Evolutionary conservation across 2,329 filamentous ascomycete species (phyloP).

Genomic region (Xylariaceae sp.): DNA sequence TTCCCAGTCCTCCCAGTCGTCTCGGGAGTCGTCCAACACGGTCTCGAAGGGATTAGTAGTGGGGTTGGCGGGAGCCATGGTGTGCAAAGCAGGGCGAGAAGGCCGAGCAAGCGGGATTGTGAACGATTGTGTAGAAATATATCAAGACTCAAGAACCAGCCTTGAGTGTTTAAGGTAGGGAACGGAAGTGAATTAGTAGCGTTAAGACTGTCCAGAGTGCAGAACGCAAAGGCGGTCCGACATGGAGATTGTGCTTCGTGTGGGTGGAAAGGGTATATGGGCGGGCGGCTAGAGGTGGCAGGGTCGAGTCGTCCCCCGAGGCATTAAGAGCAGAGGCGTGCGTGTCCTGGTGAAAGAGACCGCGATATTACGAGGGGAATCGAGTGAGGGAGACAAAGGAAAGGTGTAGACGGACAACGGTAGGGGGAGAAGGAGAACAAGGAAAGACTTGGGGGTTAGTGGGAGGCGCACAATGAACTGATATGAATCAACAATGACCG

Average conservation of each 20-base stretch:
- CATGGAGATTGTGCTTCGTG: conserved; percentile 2
- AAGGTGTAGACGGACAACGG: too few species aligned
- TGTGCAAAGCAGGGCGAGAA: conserved; percentile 3
- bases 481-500: conserved; percentile 1
- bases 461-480: conserved; percentile 2
- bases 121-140: conserved; percentile 7
- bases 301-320: too few species aligned
- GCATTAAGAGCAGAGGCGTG: too few species aligned
- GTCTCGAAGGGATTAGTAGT: conserved; percentile 14
- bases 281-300: too few species aligned
- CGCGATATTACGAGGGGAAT: too few species aligned
- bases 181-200: background rate
- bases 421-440: conserved; percentile 7
- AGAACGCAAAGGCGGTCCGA: conserved; percentile 1
- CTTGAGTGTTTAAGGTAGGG: conserved; percentile 9
- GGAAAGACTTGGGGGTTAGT: conserved; percentile 10
- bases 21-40: conserved; percentile 9
- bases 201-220: background rate
- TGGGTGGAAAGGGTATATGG: background rate
- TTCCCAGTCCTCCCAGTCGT: conserved; percentile 28
- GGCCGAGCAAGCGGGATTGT: conserved; percentile 8
- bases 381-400: too few species aligned
- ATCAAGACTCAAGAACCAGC: conserved; percentile 22
- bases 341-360: too few species aligned
- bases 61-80: conserved; percentile 16